Evolutionary conservation across 495 filamentous ascomycete genomes (phyloP).

Genomic region (Cercophora scortea): DNA sequence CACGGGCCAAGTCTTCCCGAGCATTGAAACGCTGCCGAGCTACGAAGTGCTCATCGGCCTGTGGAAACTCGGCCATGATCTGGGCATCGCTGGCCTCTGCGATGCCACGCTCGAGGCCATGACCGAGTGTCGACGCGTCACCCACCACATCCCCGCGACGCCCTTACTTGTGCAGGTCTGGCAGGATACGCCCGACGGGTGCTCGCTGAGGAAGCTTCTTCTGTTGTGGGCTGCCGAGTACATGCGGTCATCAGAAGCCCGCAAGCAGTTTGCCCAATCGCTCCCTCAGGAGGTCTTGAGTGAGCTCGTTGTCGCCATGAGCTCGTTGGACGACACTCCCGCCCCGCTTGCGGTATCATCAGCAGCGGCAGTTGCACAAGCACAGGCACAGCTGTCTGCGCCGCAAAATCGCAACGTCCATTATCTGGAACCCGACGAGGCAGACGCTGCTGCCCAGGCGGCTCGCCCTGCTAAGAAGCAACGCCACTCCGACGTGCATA

Average conservation of each 20-base stretch:
- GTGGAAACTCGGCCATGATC: slow-evolving; percentile 43
- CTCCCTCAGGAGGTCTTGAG: slow-evolving; percentile 47
- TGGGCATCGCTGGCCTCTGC: slow-evolving; percentile 46
- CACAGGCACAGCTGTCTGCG: not conserved
- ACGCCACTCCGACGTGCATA: slow-evolving; percentile 26
- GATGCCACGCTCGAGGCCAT: slow-evolving; percentile 43
- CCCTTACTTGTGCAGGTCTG: slow-evolving; percentile 46
- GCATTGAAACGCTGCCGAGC: slow-evolving; percentile 27
- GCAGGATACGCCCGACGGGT: slow-evolving; percentile 47
- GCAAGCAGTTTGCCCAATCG: slow-evolving; percentile 42
- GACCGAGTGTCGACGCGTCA: slow-evolving; percentile 39
- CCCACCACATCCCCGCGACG: slow-evolving; percentile 41
- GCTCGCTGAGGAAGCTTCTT: slow-evolving; percentile 43
- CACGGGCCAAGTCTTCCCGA: slow-evolving; percentile 37
- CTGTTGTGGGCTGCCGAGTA: slow-evolving; percentile 51
- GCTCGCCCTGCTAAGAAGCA: slow-evolving; percentile 25
- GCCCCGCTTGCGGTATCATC: not conserved
- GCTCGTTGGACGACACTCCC: slow-evolving; percentile 30
- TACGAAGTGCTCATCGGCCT: slow-evolving; percentile 43
- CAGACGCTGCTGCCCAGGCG: slow-evolving; percentile 14
- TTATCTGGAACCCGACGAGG: slow-evolving; percentile 25
- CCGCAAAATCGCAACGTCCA: slow-evolving; percentile 26
- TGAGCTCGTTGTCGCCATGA: slow-evolving; percentile 50
- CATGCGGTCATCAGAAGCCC: slow-evolving; percentile 40
- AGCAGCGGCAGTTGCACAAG: not conserved